Base-by-base conservation (phyloP, 164 flowering plant genomes). In the Chimonanthus praecox region DNA sequence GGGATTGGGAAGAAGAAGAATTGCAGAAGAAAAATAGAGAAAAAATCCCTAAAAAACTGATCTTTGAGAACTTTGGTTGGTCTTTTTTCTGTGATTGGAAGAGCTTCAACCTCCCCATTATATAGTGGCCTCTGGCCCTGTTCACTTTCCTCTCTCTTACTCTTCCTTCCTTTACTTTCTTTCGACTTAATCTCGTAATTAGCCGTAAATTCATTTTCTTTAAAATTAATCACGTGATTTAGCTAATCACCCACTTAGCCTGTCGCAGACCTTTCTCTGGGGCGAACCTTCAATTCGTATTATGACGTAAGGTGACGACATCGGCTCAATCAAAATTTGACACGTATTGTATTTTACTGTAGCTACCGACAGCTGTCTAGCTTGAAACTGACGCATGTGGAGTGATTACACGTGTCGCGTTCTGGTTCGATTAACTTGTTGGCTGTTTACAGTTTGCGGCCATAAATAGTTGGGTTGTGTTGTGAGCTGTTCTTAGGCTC, bases 1-100 rank as follows among this genome's bases (percentile, higher is more conserved):
- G 73, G 47, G 71, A n/a, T n/a, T 65, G 72, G 43, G 69, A 69
- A 54, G 71, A 54, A 49, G 71, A 54, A 13, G 60, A 69, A 5
- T 7, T 15, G 44, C 58, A 20, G 64, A 43, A 16, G 72, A 70
- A 43, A 58, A 47, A 44, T 33, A 62, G 21, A 33, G 20, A 44
- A 58, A 58, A 47, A 1, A 8, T 47, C 68, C 58, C 72, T 70
- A 48, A 9, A 47, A 46, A 7, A 49, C 2, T 15, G 54, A 13
- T 68, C 70, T 20, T 47, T 48, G 49, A 21, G 73, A n/a, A 2
- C 73, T 71, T 65, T 62, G 51, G 67, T 62, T 47, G 67, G 58
- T 62, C 48, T 45, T 16, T 61, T 33, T 10, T 10, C 16, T 8
- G n/a, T 20, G 15, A 11, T 48, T 45, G 47, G 54, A 33, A 33